Evolutionary conservation across 2,329 filamentous ascomycete genomes (phyloP).

Genomic region (Phialophora macrospora): DNA sequence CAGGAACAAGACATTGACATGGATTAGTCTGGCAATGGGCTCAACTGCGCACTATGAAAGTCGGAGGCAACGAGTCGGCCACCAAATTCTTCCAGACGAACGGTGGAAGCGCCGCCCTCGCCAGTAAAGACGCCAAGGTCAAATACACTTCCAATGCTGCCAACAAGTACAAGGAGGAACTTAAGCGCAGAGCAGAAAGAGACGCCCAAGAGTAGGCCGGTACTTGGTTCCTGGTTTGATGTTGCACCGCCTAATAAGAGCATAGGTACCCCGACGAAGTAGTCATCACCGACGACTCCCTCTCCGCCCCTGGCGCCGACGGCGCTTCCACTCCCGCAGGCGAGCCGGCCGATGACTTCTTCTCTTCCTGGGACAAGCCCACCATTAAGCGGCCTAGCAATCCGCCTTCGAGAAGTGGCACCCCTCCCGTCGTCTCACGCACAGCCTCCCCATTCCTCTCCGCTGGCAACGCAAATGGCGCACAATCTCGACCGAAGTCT

Average conservation of each 20-base stretch:
- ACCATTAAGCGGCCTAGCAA: conserved; percentile 95
- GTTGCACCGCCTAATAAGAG: neutral
- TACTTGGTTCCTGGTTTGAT: neutral
- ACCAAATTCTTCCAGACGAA: conserved; percentile 98
- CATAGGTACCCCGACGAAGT: conserved; percentile 81
- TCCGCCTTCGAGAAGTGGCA: conserved; percentile 85
- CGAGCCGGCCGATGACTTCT: conserved; percentile 82
- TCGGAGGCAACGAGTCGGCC: conserved; percentile 95
- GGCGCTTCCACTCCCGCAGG: conserved; percentile 76
- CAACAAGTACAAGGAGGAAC: conserved; percentile 95
- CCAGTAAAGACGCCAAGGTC: conserved; percentile 94
- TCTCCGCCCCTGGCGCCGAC: conserved; percentile 62
- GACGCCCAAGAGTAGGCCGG: conserved; percentile 79
- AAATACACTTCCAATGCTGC: conserved; percentile 96
- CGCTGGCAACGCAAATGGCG: conserved; percentile 65
- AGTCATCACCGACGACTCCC: conserved; percentile 73
- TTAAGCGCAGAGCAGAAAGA: conserved; percentile 80
- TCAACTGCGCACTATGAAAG: conserved; percentile 95
- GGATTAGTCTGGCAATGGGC: conserved; percentile 96
- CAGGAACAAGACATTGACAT: conserved; percentile 36
- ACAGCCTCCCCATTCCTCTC: conserved; percentile 90
- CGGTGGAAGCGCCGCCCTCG: conserved; percentile 88
- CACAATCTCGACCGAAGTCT: conserved; percentile 76
- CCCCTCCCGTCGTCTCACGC: conserved; percentile 78
- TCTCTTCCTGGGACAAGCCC: conserved; percentile 98